Evolutionary conservation across 345 rosid genomes (phyloP), one percentile per base, ranked within the genome.

Genomic region (Tarenaya hassleriana): DNA sequence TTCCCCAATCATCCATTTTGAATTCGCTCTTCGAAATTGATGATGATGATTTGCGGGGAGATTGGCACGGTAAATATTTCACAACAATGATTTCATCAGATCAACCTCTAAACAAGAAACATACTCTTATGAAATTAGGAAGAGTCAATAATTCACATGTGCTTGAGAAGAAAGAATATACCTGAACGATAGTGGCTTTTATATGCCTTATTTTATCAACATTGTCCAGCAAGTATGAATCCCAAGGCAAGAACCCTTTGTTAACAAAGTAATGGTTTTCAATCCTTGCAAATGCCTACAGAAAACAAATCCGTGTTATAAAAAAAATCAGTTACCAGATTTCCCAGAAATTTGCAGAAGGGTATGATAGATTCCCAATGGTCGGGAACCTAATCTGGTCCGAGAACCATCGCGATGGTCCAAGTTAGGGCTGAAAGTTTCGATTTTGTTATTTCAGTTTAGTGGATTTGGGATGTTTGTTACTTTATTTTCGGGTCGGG

Each of bases 281-380:
- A 61, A 92, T 92, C 84, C 95, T 83, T 43, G 98, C 98, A 82
- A 92, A 88, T 38, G 96, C 98, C 98, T 92, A 80, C 13, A 33
- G 15, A 55, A 40, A 27, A 54, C 39, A 31, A 31, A 34, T 39
- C 15, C 19, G n/a, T 32, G 10, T 38, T 47, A 24, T 44, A n/a
- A 7, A 29, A 11, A 35, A 34, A 40, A 52, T 34, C 17, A 40
- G 0, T 41, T 47, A 1, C 29, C 32, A 51, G 34, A 35, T 34
- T 34, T 14, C 9, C 14, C 14, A 5, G 43, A 37, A 3, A 7
- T 33, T 33, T 11, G 35, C 42, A n/a, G 32, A 17, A n/a, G n/a
- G n/a, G n/a, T n/a, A n/a, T n/a, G n/a, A n/a, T n/a, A n/a, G n/a
- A n/a, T n/a, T n/a, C n/a, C n/a, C n/a, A n/a, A n/a, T n/a, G n/a